Evolutionary conservation across 768 basidiomycete genomes (phyloP).

Genomic region (Udeniomyces megalosporus): DNA sequence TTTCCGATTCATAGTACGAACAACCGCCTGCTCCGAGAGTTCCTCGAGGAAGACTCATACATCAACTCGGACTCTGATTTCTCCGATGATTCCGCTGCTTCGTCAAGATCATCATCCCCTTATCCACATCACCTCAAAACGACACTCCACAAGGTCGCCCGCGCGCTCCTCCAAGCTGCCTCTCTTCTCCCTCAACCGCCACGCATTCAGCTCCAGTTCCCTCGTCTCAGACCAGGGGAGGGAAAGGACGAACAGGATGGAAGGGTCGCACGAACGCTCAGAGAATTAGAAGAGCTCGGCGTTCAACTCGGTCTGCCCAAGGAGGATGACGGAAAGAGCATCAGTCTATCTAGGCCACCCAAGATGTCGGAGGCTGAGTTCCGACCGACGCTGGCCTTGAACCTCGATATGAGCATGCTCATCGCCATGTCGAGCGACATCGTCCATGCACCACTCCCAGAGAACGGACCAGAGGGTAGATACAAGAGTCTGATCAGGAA

Average conservation of each 20-base stretch:
- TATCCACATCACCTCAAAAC: conserved; percentile 34
- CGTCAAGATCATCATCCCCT: background rate
- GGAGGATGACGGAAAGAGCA: too few species aligned
- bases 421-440: conserved; percentile 73
- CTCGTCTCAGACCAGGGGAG: conserved; percentile 37
- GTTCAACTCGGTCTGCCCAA: conserved; percentile 35
- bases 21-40: conserved; percentile 56
- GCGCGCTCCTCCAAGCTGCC: conserved; percentile 50
- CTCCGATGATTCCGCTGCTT: conserved; percentile 30
- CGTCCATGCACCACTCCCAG: conserved; percentile 48
- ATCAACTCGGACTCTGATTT: conserved; percentile 38
- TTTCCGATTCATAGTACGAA: conserved; percentile 49
- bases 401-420: conserved; percentile 68
- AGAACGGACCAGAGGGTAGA: conserved; percentile 43
- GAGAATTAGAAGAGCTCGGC: conserved; percentile 44
- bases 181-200: conserved; percentile 34
- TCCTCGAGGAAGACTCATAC: conserved; percentile 71
- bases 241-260: conserved; percentile 18
- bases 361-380: background rate
- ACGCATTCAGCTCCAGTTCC: conserved; percentile 42
- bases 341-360: background rate
- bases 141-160: conserved; percentile 59
- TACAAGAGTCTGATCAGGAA: conserved; percentile 38
- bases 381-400: conserved; percentile 45
- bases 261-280: conserved; percentile 39